Evolutionary conservation across 108 stramenopile genomes (phyloP).

Genomic region (Nitzschia sp.): DNA sequence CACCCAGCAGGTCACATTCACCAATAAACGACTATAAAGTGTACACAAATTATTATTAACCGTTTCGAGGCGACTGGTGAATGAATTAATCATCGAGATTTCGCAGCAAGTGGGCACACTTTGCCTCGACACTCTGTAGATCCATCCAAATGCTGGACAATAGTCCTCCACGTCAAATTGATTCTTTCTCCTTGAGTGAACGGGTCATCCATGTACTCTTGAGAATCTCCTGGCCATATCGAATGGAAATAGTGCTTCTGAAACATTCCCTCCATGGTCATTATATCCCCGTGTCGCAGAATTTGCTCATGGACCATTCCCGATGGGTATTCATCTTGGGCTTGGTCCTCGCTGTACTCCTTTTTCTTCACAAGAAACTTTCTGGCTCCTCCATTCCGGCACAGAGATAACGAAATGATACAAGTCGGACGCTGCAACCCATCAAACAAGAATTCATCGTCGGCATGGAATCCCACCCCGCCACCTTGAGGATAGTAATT

Average conservation of each 20-base stretch:
- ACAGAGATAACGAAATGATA: conserved; percentile 37
- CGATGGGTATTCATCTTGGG: not conserved
- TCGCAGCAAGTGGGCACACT: conserved; percentile 34
- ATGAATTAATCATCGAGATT: too few relatives aligned
- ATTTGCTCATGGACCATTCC: conserved; percentile 19
- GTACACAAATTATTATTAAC: too few relatives aligned
- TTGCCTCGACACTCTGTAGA: conserved; percentile 39
- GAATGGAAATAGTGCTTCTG: conserved; percentile 41
- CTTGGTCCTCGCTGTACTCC: conserved; percentile 8
- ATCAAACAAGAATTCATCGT: conserved; percentile 48
- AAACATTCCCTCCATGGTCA: conserved; percentile 47
- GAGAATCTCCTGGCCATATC: conserved; percentile 40
- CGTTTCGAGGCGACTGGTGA: too few relatives aligned
- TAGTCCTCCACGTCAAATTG: conserved; percentile 46
- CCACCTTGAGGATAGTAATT: conserved; percentile 46
- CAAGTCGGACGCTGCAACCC: conserved; percentile 26
- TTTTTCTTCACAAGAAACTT: conserved; percentile 33
- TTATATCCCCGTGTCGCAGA: conserved; percentile 36
- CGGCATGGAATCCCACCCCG: conserved; percentile 41
- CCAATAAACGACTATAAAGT: too few relatives aligned
- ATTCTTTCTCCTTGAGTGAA: conserved; percentile 38
- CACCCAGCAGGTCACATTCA: too few relatives aligned
- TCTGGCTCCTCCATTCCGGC: conserved; percentile 18
- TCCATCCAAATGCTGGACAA: conserved; percentile 40
- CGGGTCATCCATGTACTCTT: conserved; percentile 16